A percentile compares a stretch with the other conserved stretches of the same genome.
phyloP scores from a whole-genome alignment of 139 green algal genomes.

The Picochlorum sp. region DNA sequence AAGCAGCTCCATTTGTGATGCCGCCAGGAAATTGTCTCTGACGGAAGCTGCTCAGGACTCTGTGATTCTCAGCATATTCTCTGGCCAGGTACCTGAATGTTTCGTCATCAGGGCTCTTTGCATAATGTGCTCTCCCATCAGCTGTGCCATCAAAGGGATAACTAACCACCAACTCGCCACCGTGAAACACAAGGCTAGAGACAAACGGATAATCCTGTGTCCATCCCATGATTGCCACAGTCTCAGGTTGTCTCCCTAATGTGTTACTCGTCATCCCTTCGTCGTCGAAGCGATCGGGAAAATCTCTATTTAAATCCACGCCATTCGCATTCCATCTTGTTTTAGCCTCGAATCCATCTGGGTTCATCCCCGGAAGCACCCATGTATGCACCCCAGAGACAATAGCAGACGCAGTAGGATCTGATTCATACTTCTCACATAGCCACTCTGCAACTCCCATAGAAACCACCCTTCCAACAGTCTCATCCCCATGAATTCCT shows the following conservation, averaged over 20 bases:
- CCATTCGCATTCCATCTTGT: constrained; percentile 38
- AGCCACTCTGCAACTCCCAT: constrained; percentile 71
- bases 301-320: constrained; percentile 86
- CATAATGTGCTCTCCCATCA: constrained; percentile 46
- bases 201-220: constrained; percentile 18
- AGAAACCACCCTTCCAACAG: constrained; percentile 63
- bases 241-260: constrained; percentile 55
- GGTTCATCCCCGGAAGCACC: constrained; percentile 76
- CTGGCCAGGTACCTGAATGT: constrained; percentile 62
- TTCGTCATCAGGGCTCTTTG: constrained; percentile 59
- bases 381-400: constrained; percentile 53
- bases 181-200: constrained; percentile 33
- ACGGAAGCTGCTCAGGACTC: constrained; percentile 27
- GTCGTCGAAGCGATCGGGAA: constrained; percentile 62
- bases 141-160: constrained; percentile 74
- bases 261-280: constrained; percentile 22
- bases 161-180: constrained; percentile 72
- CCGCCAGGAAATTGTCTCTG: constrained; percentile 61
- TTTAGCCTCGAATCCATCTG: constrained; percentile 66
- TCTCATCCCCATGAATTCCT: constrained; percentile 88
- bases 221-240: constrained; percentile 64
- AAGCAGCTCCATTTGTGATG: constrained; percentile 84
- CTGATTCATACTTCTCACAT: constrained; percentile 45
- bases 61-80: constrained; percentile 60
- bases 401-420: constrained; percentile 30